Conservation (phyloP, 2,329 filamentous ascomycete species). For the Lecanoromycetidae sp. region DNA sequence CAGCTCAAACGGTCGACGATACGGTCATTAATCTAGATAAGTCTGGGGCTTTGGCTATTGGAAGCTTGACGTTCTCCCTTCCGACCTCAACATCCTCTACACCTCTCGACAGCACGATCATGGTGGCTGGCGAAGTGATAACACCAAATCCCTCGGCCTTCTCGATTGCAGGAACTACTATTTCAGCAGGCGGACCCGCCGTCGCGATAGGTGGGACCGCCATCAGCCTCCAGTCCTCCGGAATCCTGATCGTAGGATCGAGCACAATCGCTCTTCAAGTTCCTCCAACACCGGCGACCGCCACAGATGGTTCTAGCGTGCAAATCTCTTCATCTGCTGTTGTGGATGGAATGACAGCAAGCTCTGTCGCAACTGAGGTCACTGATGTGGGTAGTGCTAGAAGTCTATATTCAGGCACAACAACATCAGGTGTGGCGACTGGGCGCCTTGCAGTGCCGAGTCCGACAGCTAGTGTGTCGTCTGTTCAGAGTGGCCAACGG, state of each 20-base stretch:
- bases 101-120: background rate
- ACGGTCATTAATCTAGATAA: background rate
- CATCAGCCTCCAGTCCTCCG: background rate
- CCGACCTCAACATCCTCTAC: background rate
- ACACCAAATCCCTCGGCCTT: background rate
- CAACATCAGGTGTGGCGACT: too few species aligned
- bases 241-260: slow-evolving; percentile 1
- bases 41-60: background rate
- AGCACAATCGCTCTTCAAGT: background rate
- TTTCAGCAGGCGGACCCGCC: slow-evolving; percentile 2
- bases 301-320: background rate
- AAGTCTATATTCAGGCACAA: too few species aligned
- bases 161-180: background rate
- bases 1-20: background rate
- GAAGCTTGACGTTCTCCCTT: background rate
- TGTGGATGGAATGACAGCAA: background rate
- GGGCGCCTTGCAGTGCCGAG: too few species aligned
- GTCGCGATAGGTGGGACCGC: background rate
- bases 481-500: too few species aligned
- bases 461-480: too few species aligned
- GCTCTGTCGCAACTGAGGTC: too few species aligned
- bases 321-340: background rate
- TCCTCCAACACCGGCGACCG: background rate
- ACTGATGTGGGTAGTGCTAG: too few species aligned
- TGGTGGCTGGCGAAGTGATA: background rate